A percentile compares a stretch with the other conserved stretches of the same genome.
phyloP scores from a whole-genome alignment of 805 yeast genomes.

The Zygosaccharomyces siamensis region DNA sequence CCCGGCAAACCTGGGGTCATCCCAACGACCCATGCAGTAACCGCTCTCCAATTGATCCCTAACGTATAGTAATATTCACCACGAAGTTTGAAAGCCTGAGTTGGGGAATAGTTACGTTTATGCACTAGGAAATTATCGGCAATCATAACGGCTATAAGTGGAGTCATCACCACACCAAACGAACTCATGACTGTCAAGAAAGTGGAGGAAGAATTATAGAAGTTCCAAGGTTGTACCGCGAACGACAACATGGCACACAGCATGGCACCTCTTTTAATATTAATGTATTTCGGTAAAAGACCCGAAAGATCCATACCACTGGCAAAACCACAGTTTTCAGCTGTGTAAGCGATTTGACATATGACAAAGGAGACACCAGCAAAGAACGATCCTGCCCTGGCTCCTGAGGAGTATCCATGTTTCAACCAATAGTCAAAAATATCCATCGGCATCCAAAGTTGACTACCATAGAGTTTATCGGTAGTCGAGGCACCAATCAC shows the following conservation, averaged over 20 bases:
- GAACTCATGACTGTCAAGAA: slow-evolving; percentile 39
- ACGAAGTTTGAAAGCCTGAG: slow-evolving; percentile 25
- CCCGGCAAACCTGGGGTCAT: slow-evolving; percentile 51
- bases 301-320: slow-evolving; percentile 46
- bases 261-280: slow-evolving; percentile 41
- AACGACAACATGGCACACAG: slow-evolving; percentile 35
- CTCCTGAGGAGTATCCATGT: slow-evolving; percentile 33
- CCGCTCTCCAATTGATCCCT: slow-evolving; percentile 40
- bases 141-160: slow-evolving; percentile 38
- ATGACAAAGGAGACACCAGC: slow-evolving; percentile 37
- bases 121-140: slow-evolving; percentile 41
- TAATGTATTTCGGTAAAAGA: slow-evolving; percentile 37
- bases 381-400: slow-evolving; percentile 40
- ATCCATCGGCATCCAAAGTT: slow-evolving; percentile 38
- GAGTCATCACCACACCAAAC: slow-evolving; percentile 38
- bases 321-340: slow-evolving; percentile 38
- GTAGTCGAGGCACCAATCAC: slow-evolving; percentile 41
- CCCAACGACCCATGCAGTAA: slow-evolving; percentile 34
- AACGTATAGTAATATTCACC: slow-evolving; percentile 37
- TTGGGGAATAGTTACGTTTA: slow-evolving; percentile 35
- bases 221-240: slow-evolving; percentile 39
- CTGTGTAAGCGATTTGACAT: slow-evolving; percentile 40
- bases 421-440: slow-evolving; percentile 31
- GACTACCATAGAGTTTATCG: slow-evolving; percentile 33
- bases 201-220: slow-evolving; percentile 36